phyloP scores from a whole-genome alignment of 2,329 filamentous ascomycete genomes.

The Diaporthe sp. region DNA sequence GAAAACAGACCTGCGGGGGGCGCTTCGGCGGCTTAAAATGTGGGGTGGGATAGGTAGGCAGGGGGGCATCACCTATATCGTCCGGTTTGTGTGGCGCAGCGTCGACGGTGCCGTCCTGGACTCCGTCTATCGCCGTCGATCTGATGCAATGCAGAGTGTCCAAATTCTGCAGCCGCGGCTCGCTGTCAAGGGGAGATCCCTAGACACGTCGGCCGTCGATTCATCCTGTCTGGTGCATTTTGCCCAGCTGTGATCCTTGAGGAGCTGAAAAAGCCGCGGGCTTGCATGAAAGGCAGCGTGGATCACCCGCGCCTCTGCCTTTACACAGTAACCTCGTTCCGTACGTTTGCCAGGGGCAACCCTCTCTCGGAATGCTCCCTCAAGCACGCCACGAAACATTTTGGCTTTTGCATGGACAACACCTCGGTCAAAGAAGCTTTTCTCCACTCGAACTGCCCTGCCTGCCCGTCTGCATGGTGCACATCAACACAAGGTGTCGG shows the following conservation, averaged over 20 bases:
- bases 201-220: not conserved
- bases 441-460: constrained; percentile 15
- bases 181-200: not conserved
- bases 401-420: constrained; percentile 24
- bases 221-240: constrained; percentile 18
- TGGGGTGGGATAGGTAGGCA: constrained; percentile 24
- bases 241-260: constrained; percentile 31
- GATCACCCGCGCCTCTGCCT: constrained; percentile 29
- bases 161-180: constrained; percentile 1
- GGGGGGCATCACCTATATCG: not conserved
- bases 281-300: constrained; percentile 30
- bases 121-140: not conserved
- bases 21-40: constrained; percentile 35
- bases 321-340: constrained; percentile 6
- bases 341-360: constrained; percentile 27
- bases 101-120: constrained; percentile 14
- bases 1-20: constrained; percentile 24
- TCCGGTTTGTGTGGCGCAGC: constrained; percentile 32
- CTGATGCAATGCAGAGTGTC: constrained; percentile 12
- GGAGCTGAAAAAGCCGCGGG: constrained; percentile 34
- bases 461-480: too few relatives aligned
- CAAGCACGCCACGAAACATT: constrained; percentile 27
- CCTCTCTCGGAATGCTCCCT: constrained; percentile 25
- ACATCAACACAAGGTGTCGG: not conserved
- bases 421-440: constrained; percentile 23